A percentile compares a stretch with the other conserved stretches of the same genome.
Conservation (phyloP, 306 rosid species). For the Cucurbita moschata region DNA sequence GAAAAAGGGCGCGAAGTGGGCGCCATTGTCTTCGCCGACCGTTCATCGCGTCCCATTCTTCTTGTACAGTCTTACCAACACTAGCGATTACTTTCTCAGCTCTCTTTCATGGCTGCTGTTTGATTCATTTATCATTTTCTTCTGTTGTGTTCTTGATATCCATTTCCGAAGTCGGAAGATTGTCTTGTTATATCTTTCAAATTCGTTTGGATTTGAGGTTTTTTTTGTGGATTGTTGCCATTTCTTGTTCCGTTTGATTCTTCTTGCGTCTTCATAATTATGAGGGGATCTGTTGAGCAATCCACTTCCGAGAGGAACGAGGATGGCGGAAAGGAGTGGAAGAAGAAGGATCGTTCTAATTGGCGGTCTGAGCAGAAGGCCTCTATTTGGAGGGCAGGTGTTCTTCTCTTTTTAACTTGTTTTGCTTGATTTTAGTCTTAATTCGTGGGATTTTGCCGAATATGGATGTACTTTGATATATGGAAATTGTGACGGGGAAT, state of each 20-base stretch:
- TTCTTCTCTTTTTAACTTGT: not conserved
- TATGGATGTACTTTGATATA: not conserved
- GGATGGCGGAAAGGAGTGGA: conserved; percentile 71
- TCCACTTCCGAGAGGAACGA: conserved; percentile 37
- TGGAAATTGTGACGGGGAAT: no score
- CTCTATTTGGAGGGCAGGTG: conserved; percentile 19
- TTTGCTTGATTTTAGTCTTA: not conserved
- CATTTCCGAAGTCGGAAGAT: not conserved
- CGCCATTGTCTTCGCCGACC: conserved; percentile 78
- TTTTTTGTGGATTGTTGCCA: not conserved
- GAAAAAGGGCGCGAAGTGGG: not conserved
- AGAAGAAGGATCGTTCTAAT: conserved; percentile 61
- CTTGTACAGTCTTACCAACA: not conserved
- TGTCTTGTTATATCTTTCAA: not conserved
- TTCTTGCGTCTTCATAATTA: not conserved
- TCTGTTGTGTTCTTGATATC: not conserved
- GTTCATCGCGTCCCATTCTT: conserved; percentile 40
- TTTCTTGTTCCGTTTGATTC: not conserved
- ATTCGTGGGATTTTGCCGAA: not conserved
- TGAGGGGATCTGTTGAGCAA: conserved; percentile 18
- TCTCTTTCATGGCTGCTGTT: not conserved
- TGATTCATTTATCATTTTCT: not conserved
- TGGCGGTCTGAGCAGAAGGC: conserved; percentile 54
- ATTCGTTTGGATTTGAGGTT: not conserved
- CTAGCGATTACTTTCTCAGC: not conserved